Evolutionary conservation across 2,329 filamentous ascomycete genomes (phyloP), one percentile per base, ranked within the genome.

Genomic region (Alternaria conjuncta): DNA sequence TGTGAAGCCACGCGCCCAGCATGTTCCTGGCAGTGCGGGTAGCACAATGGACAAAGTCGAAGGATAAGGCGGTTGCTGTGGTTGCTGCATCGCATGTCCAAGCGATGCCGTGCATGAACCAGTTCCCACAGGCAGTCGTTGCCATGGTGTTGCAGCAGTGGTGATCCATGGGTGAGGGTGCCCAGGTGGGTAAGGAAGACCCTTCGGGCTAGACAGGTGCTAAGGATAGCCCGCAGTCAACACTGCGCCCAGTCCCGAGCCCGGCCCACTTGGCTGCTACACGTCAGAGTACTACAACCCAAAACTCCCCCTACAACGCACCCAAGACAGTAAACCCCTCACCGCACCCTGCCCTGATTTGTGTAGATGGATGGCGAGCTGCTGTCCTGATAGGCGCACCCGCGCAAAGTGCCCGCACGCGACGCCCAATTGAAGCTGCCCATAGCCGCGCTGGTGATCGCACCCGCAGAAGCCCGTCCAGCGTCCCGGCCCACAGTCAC

Each of bases 321-420:
- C 43, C 50, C 23, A 60, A 45, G 53, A 59, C 57, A 11, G 25
- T 23, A 55, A 56, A 58, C 55, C 60, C 63, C 55, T 61, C 64
- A 56, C 45, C 61, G 58, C 44, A 55, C 58, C 50, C 66, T 65
- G 65, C 62, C 60, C 60, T 28, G 58, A 59, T 59, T 58, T 18
- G 50, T 54, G 65, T 65, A 68, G 46, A 77, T 79, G 76, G 65
- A 72, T 70, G 71, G 70, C 65, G 46, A 67, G 58, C 64, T 69
- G 57, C 64, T 58, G 49, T 72, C 68, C 65, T 76, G 70, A 78
- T 78, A 78, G 76, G 76, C 71, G 69, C 77, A 68, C 43, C 58
- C 63, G 60, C 65, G 64, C 66, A 62, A 66, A 64, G 62, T 67
- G 66, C 70, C 71, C 66, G 64, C 64, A 60, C 25, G 44, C 43